These are phyloP conservation scores for Botryotinia narcissicola DNA, from an alignment of 2,329 filamentous ascomycete genomes.

Conservation along the genomic window DNA sequence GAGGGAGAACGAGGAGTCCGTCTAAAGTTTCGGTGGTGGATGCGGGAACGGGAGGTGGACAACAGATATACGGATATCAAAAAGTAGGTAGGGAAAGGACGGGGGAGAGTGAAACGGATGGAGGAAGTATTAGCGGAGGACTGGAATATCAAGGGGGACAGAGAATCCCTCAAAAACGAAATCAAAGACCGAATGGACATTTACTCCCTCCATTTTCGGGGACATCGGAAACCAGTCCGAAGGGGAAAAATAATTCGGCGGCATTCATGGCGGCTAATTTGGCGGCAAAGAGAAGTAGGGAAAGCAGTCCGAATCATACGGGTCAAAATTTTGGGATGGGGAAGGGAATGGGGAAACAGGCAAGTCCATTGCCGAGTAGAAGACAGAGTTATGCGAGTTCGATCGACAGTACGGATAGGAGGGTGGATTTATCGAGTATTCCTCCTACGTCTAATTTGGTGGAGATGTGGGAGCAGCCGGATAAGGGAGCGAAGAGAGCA, in stretches of 20 bases:
- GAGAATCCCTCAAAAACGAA: neutral
- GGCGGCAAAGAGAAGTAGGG: constrained; percentile 60
- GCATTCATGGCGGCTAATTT: constrained; percentile 61
- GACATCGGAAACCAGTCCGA: neutral
- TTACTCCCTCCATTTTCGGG: constrained; percentile 1
- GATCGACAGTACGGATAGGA: constrained; percentile 9
- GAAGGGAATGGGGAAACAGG: neutral
- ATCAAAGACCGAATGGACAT: constrained; percentile 15
- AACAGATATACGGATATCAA: neutral
- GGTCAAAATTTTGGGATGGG: constrained; percentile 23
- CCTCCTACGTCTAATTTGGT: constrained; percentile 63
- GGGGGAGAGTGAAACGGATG: constrained; percentile 4
- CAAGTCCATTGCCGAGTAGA: constrained; percentile 5
- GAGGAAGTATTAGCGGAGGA: neutral
- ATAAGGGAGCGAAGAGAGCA: constrained; percentile 16
- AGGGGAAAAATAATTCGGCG: constrained; percentile 38
- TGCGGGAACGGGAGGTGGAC: neutral
- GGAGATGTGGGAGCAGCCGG: constrained; percentile 62
- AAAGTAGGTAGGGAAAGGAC: constrained; percentile 20
- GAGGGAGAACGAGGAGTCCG: constrained; percentile 19
- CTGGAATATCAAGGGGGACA: neutral
- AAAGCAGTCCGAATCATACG: constrained; percentile 47
- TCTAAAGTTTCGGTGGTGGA: constrained; percentile 18
- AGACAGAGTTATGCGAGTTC: constrained; percentile 15
- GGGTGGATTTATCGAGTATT: constrained; percentile 44